phyloP scores from a whole-genome alignment of 2,329 filamentous ascomycete species.

The Aspergillus arachidicola region DNA sequence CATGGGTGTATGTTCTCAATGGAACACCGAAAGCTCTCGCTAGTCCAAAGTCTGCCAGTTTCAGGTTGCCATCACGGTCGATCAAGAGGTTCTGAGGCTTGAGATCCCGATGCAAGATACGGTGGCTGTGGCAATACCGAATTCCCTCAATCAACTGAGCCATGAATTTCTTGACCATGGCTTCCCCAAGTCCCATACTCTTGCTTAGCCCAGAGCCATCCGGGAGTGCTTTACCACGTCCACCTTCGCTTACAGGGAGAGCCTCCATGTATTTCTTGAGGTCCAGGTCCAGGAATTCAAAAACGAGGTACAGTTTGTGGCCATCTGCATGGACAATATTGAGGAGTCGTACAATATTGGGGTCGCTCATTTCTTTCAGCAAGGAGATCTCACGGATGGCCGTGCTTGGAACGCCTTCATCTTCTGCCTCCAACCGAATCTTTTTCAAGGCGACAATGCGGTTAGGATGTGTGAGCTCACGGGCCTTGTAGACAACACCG shows the following conservation, averaged over 20 bases:
- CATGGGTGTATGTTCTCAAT: slow-evolving; percentile 87
- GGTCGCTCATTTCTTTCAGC: slow-evolving; percentile 91
- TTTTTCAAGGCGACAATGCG: slow-evolving; percentile 93
- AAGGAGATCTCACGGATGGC: slow-evolving; percentile 93
- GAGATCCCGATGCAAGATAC: slow-evolving; percentile 82
- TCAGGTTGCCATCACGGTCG: slow-evolving; percentile 82
- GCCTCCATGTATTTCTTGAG: slow-evolving; percentile 97
- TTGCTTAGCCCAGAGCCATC: slow-evolving; percentile 70
- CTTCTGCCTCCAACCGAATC: slow-evolving; percentile 91
- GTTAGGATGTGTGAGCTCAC: slow-evolving; percentile 77
- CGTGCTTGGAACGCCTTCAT: slow-evolving; percentile 89
- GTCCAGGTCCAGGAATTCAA: slow-evolving; percentile 88
- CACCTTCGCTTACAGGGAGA: slow-evolving; percentile 79
- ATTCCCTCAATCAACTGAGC: slow-evolving; percentile 82
- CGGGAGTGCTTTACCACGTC: slow-evolving; percentile 80
- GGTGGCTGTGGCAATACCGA: slow-evolving; percentile 85
- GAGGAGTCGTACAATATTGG: slow-evolving; percentile 82
- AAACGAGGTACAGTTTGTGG: slow-evolving; percentile 91
- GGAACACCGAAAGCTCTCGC: slow-evolving; percentile 90
- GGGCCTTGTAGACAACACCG: slow-evolving; percentile 92
- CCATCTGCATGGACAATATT: slow-evolving; percentile 95
- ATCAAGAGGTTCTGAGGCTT: slow-evolving; percentile 92
- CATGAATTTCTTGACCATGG: slow-evolving; percentile 93
- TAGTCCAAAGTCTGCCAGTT: slow-evolving; percentile 87
- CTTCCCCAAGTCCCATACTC: slow-evolving; percentile 71